These are phyloP conservation scores for Solanum hybrid DNA, from an alignment of 305 asterid genomes.

Conservation along the genomic window DNA sequence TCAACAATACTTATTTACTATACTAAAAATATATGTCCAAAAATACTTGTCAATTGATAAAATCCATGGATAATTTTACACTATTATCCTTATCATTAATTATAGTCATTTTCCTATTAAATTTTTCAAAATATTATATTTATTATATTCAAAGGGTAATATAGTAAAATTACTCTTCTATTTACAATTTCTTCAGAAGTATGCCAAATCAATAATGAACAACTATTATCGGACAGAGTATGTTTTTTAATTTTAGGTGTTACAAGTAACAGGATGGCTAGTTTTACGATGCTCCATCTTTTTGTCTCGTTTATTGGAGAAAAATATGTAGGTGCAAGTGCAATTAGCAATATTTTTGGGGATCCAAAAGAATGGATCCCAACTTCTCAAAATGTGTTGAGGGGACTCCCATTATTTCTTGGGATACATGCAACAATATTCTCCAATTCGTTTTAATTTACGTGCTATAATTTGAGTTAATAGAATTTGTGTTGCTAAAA, in stretches of 20 bases:
- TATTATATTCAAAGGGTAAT: too few relatives aligned
- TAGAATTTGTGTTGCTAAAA: not conserved
- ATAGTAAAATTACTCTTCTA: too few relatives aligned
- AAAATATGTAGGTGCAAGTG: not conserved
- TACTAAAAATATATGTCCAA: not conserved
- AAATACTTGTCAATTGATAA: too few relatives aligned
- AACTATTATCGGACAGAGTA: too few relatives aligned
- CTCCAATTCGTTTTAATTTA: not conserved
- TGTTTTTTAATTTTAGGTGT: not conserved
- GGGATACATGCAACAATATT: not conserved
- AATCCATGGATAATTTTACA: too few relatives aligned
- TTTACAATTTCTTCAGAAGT: too few relatives aligned
- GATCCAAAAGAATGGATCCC: not conserved
- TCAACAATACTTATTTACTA: too few relatives aligned
- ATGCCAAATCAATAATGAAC: fast-evolving
- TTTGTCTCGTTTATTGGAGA: not conserved
- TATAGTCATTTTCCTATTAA: not conserved
- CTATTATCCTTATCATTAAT: too few relatives aligned
- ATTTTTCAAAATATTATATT: too few relatives aligned
- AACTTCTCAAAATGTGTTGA: not conserved
- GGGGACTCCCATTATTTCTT: not conserved
- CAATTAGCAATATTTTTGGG: not conserved
- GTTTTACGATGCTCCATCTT: not conserved
- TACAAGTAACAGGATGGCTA: not conserved
- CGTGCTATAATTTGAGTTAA: not conserved